Evolutionary conservation across 192 early-diverging fungal genomes (phyloP).

Genomic region (Neocallimastix lanati): DNA sequence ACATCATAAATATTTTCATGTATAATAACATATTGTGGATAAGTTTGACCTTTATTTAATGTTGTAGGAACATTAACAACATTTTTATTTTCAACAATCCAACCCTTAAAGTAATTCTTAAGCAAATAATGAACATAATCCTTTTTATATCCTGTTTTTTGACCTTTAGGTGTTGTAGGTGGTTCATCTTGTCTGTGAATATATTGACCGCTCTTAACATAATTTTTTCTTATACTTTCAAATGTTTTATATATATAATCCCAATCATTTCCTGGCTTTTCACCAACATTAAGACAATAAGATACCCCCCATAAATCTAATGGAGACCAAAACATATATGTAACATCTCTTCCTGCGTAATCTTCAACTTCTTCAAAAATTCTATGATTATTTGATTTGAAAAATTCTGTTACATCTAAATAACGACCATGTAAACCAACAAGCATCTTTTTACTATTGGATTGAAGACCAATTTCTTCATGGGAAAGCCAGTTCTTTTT

Average conservation of each 20-base stretch:
- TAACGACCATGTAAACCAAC: neutral
- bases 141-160: neutral
- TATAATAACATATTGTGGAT: neutral
- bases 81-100: neutral
- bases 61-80: neutral
- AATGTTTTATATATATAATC: neutral
- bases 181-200: neutral
- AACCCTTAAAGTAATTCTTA: neutral
- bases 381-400: neutral
- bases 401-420: neutral
- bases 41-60: neutral
- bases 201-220: neutral
- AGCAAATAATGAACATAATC: neutral
- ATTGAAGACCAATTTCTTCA: neutral
- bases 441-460: neutral
- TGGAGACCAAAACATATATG: neutral
- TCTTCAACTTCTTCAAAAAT: neutral
- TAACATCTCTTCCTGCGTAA: neutral
- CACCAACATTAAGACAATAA: neutral
- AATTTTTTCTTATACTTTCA: neutral
- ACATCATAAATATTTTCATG: neutral
- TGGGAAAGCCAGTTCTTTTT: constrained; percentile 23
- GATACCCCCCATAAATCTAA: neutral
- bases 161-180: neutral
- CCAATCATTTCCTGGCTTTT: neutral